A percentile compares a stretch with the other conserved stretches of the same genome.
Conservation (phyloP, 208 protist species). For the Acanthamoeba quina region DNA sequence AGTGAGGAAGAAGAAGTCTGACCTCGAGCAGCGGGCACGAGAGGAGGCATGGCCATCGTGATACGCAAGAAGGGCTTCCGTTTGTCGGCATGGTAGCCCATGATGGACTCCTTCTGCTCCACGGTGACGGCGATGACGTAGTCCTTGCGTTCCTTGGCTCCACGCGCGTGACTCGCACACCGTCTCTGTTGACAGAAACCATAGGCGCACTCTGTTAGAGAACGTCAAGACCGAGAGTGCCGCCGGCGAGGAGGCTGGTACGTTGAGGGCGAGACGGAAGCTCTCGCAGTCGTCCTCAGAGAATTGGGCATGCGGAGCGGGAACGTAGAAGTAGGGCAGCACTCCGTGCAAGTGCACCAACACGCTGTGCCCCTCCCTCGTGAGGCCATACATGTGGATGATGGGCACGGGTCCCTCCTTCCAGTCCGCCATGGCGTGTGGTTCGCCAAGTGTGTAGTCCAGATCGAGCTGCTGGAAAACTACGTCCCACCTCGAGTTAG, state of each 20-base stretch:
- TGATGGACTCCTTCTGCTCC: slow-evolving; percentile 83
- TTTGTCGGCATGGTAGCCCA: slow-evolving; percentile 76
- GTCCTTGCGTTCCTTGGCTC: slow-evolving; percentile 63
- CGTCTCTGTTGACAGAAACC: not conserved
- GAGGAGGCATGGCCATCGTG: slow-evolving; percentile 81
- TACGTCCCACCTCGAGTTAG: not conserved
- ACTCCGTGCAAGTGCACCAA: slow-evolving; percentile 93
- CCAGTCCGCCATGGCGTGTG: slow-evolving; percentile 82
- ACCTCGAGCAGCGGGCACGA: slow-evolving; percentile 80
- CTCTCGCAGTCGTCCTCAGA: slow-evolving; percentile 66
- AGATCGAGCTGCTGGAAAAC: slow-evolving; percentile 88
- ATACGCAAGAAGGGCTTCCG: slow-evolving; percentile 76
- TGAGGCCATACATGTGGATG: slow-evolving; percentile 92
- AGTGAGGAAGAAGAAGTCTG: not conserved
- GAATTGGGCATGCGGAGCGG: slow-evolving; percentile 80
- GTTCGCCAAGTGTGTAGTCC: slow-evolving; percentile 82
- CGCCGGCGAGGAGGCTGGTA: not conserved
- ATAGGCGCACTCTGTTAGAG: not conserved
- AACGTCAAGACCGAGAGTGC: not conserved
- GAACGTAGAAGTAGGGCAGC: slow-evolving; percentile 94
- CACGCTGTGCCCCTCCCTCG: slow-evolving; percentile 90
- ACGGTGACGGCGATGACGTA: slow-evolving; percentile 84
- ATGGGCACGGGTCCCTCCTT: slow-evolving; percentile 79
- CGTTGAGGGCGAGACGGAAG: slow-evolving; percentile 76
- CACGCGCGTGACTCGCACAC: not conserved